A percentile compares a stretch with the other conserved stretches of the same genome.
Evolutionary conservation across 371 early-diverging fungal genomes (phyloP).

Genomic region (Mucor ambiguus): DNA sequence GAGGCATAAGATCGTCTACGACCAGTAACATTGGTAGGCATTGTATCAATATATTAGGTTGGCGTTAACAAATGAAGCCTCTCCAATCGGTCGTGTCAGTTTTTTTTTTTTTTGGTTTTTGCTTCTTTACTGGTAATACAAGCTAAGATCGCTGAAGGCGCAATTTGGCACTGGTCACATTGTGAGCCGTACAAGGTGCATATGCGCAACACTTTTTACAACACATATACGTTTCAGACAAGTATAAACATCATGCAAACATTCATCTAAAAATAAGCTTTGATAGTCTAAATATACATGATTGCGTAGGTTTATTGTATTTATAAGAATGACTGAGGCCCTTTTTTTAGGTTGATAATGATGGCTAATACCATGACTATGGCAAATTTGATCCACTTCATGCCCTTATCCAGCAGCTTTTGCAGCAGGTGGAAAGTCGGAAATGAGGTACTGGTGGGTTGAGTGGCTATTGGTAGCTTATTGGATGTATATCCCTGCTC

Average conservation of each 20-base stretch:
- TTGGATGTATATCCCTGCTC: background rate
- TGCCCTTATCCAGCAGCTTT: background rate
- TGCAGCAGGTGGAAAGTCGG: background rate
- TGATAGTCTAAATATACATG: background rate
- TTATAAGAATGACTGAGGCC: background rate
- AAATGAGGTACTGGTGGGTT: background rate
- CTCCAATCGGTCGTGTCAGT: too few species aligned
- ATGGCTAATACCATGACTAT: conserved; percentile 24
- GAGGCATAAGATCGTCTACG: too few species aligned
- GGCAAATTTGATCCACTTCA: conserved; percentile 15
- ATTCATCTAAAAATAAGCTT: background rate
- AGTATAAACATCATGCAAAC: background rate
- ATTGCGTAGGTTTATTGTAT: background rate
- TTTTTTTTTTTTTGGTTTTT: too few species aligned
- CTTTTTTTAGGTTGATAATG: conserved; percentile 12
- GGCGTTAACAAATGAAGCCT: too few species aligned
- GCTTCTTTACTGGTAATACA: too few species aligned
- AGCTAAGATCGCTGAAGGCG: too few species aligned
- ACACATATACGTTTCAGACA: background rate
- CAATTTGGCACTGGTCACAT: too few species aligned
- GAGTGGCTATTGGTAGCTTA: background rate
- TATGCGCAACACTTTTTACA: background rate
- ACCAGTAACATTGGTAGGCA: too few species aligned
- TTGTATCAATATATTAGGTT: too few species aligned
- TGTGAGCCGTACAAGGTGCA: background rate